phyloP scores from a whole-genome alignment of 192 early-diverging fungal genomes.

The Gigaspora rosea region DNA sequence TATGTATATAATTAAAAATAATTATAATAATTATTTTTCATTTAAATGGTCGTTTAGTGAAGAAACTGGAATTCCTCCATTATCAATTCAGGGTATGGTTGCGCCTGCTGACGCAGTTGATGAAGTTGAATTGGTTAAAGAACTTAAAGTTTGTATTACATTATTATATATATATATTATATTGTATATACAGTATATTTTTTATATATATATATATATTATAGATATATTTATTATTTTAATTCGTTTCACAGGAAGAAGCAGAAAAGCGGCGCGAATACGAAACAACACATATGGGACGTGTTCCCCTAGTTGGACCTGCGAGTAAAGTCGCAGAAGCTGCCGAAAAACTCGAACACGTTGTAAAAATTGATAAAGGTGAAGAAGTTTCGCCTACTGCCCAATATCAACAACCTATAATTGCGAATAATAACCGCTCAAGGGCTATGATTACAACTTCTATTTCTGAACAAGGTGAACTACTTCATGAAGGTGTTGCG shows the following conservation, averaged over 20 bases:
- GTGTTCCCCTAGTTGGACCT: neutral
- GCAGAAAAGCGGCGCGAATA: neutral
- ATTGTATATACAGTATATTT: too few species aligned
- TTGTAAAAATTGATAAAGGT: neutral
- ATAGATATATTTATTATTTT: neutral
- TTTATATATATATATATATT: neutral
- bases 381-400: neutral
- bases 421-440: neutral
- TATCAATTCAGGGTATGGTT: constrained; percentile 1
- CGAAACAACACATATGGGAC: neutral
- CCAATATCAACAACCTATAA: too few species aligned
- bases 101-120: neutral
- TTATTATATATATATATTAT: neutral
- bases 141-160: neutral
- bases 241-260: neutral
- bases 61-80: constrained; percentile 12
- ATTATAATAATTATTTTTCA: neutral
- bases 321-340: neutral
- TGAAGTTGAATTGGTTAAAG: constrained; percentile 2
- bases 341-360: neutral
- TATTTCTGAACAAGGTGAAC: neutral
- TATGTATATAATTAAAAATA: neutral
- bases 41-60: neutral
- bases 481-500: neutral
- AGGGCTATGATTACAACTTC: neutral